Conservation (phyloP, 192 early-diverging fungal genomes). For the Linnemannia hyalina region DNA sequence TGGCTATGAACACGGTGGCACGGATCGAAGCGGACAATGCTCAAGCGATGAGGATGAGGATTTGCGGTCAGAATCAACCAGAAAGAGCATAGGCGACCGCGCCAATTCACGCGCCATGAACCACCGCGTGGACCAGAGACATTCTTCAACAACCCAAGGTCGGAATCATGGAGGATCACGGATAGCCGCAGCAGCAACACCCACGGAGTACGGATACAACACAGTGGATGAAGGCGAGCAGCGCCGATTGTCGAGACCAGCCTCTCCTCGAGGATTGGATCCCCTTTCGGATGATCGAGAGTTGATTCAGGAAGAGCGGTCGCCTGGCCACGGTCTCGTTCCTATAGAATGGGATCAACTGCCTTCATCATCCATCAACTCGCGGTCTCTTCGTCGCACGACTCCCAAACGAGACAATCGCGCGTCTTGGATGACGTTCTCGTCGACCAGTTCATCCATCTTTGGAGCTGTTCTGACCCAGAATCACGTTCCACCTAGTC, state of each 20-base stretch:
- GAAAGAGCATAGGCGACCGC: neutral
- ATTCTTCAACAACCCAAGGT: neutral
- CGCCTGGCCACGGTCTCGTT: neutral
- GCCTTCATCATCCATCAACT: neutral
- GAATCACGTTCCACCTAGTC: conserved; percentile 37
- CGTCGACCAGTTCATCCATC: conserved; percentile 28
- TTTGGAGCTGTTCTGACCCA: conserved; percentile 43
- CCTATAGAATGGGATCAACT: conserved; percentile 3
- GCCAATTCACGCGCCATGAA: neutral
- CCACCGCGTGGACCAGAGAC: neutral
- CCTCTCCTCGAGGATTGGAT: neutral
- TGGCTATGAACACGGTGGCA: neutral
- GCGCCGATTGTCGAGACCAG: neutral
- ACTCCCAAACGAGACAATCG: conserved; percentile 34
- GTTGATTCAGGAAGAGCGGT: neutral
- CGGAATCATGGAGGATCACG: neutral
- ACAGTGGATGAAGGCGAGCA: neutral
- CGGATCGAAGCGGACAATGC: conserved; percentile 1
- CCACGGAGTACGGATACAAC: neutral
- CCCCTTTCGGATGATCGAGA: neutral
- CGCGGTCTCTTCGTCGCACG: conserved; percentile 26
- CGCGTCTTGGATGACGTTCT: conserved; percentile 43
- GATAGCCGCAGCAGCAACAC: neutral
- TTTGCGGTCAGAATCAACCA: neutral
- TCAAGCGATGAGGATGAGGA: conserved; percentile 36